Evolutionary conservation across 805 yeast species (phyloP).

Genomic region (Saccharomycopsis malanga): DNA sequence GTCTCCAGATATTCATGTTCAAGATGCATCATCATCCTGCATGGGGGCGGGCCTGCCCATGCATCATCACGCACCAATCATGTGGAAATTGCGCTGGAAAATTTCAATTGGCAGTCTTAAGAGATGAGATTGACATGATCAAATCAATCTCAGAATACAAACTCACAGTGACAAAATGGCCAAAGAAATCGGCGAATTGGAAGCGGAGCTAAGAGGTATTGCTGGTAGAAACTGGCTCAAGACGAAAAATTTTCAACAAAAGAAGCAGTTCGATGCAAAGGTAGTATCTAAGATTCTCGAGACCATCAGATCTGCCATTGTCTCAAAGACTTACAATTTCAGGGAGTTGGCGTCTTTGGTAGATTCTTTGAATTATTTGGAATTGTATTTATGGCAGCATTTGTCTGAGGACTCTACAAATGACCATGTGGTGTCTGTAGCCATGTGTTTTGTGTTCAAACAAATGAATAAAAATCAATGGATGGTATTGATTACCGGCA

Average conservation of each 20-base stretch:
- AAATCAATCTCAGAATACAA: too few species aligned
- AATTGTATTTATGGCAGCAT: slow-evolving; percentile 35
- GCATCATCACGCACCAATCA: too few species aligned
- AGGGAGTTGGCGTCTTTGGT: background rate
- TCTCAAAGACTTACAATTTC: background rate
- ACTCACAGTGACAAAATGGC: too few species aligned
- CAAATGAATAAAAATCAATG: slow-evolving; percentile 12
- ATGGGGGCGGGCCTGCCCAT: too few species aligned
- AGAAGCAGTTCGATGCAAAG: background rate
- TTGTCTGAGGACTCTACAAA: slow-evolving; percentile 35
- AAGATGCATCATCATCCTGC: too few species aligned
- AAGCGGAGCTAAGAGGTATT: background rate
- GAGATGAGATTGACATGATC: too few species aligned
- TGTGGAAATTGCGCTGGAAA: too few species aligned
- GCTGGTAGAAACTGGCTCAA: background rate
- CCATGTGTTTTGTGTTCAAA: slow-evolving; percentile 23
- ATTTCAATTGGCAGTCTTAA: too few species aligned
- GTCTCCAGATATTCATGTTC: too few species aligned
- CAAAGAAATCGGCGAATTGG: too few species aligned
- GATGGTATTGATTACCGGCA: slow-evolving; percentile 18
- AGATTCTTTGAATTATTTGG: slow-evolving; percentile 4
- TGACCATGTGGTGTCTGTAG: slow-evolving; percentile 35
- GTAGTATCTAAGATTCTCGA: background rate
- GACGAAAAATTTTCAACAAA: background rate
- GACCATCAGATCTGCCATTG: background rate